These are phyloP conservation scores for Thalassiosira exigua DNA, from an alignment of 352 stramenopile species.

Conservation along the genomic window DNA sequence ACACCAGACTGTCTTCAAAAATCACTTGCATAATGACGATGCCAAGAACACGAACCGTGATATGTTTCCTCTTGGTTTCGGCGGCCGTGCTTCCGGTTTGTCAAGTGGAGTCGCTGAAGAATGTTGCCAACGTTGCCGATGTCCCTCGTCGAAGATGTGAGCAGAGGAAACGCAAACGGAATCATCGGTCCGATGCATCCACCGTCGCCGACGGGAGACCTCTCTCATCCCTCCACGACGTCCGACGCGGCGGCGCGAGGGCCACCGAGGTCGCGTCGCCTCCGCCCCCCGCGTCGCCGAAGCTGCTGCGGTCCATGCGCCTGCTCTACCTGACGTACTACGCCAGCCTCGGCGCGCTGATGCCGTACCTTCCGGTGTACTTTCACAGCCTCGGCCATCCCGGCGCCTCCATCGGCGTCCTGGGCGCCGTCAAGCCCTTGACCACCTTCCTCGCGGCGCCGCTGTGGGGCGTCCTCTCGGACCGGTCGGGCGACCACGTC, in stretches of 20 bases:
- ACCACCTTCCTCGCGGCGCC: constrained; percentile 87
- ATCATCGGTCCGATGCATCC: neutral
- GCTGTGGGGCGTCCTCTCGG: constrained; percentile 85
- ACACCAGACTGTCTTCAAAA: too few species aligned
- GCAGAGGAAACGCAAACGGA: neutral
- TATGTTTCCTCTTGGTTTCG: neutral
- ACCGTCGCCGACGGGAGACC: too few species aligned
- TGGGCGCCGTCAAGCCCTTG: constrained; percentile 87
- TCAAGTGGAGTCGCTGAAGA: neutral
- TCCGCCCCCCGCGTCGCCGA: constrained; percentile 9
- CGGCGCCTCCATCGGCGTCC: constrained; percentile 83
- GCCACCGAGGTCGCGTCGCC: neutral
- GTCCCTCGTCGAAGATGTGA: neutral
- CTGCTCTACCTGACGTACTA: constrained; percentile 84
- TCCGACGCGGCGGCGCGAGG: neutral
- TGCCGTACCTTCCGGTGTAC: constrained; percentile 88
- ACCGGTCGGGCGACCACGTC: constrained; percentile 71
- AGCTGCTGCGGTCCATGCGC: constrained; percentile 72
- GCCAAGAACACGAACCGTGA: too few species aligned
- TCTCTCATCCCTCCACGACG: neutral
- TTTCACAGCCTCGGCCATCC: constrained; percentile 85
- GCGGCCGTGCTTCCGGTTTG: neutral
- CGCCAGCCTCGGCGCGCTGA: constrained; percentile 81
- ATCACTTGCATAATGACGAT: too few species aligned
- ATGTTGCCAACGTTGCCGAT: neutral